Evolutionary conservation across 1,284 basidiomycete species (phyloP).

Genomic region (Cryptococcus maquisensis): DNA sequence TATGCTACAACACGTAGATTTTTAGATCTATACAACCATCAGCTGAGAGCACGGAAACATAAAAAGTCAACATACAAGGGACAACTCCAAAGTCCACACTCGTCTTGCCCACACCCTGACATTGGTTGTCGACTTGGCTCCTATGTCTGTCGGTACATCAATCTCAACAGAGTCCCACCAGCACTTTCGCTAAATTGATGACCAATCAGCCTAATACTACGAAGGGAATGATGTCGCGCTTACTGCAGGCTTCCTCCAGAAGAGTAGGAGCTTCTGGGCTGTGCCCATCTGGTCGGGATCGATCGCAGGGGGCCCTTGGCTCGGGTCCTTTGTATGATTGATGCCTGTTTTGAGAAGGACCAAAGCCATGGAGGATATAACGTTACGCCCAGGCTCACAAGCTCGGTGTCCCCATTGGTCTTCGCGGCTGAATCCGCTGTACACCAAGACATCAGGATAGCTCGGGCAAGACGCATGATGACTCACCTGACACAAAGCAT

Average conservation of each 20-base stretch:
- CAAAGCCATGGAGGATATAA: conserved; percentile 95
- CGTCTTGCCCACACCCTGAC: conserved; percentile 93
- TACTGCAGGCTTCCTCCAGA: conserved; percentile 98
- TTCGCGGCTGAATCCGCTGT: conserved; percentile 88
- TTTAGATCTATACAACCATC: background rate
- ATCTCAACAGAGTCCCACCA: conserved; percentile 99
- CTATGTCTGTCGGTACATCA: conserved; percentile 57
- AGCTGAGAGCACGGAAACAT: background rate
- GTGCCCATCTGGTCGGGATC: conserved; percentile 93
- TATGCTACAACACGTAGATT: background rate
- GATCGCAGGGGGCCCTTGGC: conserved; percentile 48
- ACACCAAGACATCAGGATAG: background rate
- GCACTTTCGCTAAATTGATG: conserved; percentile 73
- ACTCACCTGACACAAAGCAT: conserved; percentile 98
- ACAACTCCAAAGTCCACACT: conserved; percentile 98
- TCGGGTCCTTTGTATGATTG: conserved; percentile 55
- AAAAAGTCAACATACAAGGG: conserved; percentile 65
- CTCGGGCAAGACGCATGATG: background rate
- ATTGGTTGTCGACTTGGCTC: conserved; percentile 51
- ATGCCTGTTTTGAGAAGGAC: conserved; percentile 98
- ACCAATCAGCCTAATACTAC: background rate
- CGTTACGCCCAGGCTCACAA: conserved; percentile 89
- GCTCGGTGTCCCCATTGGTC: conserved; percentile 98
- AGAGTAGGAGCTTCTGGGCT: conserved; percentile 92
- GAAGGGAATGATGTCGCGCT: conserved; percentile 39